Base-by-base conservation (phyloP, 2,329 filamentous ascomycete genomes). In the Botrytis cinerea region DNA sequence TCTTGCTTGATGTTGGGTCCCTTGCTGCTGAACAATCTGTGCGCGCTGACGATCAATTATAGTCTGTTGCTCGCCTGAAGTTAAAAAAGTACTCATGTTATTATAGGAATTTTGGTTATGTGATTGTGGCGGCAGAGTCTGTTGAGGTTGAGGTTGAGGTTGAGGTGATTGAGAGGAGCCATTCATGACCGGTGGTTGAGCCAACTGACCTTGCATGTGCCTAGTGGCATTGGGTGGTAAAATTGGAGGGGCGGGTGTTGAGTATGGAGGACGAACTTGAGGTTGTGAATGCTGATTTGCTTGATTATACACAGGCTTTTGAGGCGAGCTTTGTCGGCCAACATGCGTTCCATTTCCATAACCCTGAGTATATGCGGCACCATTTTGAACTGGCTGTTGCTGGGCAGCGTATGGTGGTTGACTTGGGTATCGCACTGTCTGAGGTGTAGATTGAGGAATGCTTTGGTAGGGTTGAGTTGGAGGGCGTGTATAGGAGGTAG, bases 41-140 rank as follows among this genome's bases (percentile, higher is more conserved):
- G 79, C 81, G 45, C 80, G 77, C 72, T 82, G 81, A 43, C 80
- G 78, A 48, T 83, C 81, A 75, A 83, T 79, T 76, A 83, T 80
- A 60, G 75, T 77, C 38, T 79, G 76, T 64, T 83, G 82, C 71
- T 83, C 76, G 71, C 79, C 79, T 28, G 76, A 74, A 28, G 79
- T 82, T 77, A 82, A 78, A 71, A 80, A 78, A 18, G 77, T 79
- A 74, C 76, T 76, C 61, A 77, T 78, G 64, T 74, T 74, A 32
- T 57, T 68, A 35, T 74, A 75, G n/a, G 74, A 63, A 25, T 73
- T 72, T 35, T 71, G 67, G 45, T 71, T 43, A 71, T 64, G 57
- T 32, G 43, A 32, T 40, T 71, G 69, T 22, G 54, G 45, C 54
- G 66, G 66, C 38, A 68, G 54, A 57, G 18, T 18, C 16, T 51